Base-by-base conservation (phyloP, 2,329 filamentous ascomycete genomes). In the Penicillium sp. region DNA sequence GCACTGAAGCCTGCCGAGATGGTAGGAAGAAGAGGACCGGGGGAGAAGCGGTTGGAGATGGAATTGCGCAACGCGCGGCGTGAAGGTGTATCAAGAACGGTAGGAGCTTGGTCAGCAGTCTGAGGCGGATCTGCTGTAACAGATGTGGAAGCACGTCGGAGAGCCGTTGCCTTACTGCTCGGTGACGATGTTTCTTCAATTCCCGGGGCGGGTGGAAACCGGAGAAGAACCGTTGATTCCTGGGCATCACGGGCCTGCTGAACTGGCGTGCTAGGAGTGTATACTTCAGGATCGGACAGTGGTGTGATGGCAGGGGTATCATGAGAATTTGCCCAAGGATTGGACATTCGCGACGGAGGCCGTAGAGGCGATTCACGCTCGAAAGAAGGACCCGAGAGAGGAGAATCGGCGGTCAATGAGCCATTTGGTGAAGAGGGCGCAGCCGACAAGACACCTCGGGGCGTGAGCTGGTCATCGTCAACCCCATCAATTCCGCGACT, bases 1-100 rank as follows among this genome's bases (percentile, higher is more conserved):
- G 75, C 79, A 54, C 71, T 77, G 11, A 84, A 66, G 1, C 74
- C 74, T 1, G 72, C 74, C 2, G 74, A 79, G 1, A 84, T 65
- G 0, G 80, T 77, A 18, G 74, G 74, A 1, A 79, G 70, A 3
- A 83, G 62, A 4, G 77, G 74, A 0, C 76, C 76, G 3, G 74
- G 74, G 3, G 76, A 68, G 25, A 83, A 74, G 2, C 69, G 71
- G 14, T 62, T 52, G 2, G 69, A 68, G 12, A 76, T 67, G 1
- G 72, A 73, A 46, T 70, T 67, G 31, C 71, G 68, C 10, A 56
- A 22, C 14, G 59, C 64, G 33, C 53, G 59, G 35, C 56, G 54
- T 7, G 65, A 66, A 23, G 57, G 62, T 30, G 60, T 69, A 43
- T 62, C 60, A 41, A 58, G 57, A 16, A 52, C 49, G 26, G 56